Base-by-base conservation (phyloP, 805 yeast species). In the Kluyveromyces starmeri region DNA sequence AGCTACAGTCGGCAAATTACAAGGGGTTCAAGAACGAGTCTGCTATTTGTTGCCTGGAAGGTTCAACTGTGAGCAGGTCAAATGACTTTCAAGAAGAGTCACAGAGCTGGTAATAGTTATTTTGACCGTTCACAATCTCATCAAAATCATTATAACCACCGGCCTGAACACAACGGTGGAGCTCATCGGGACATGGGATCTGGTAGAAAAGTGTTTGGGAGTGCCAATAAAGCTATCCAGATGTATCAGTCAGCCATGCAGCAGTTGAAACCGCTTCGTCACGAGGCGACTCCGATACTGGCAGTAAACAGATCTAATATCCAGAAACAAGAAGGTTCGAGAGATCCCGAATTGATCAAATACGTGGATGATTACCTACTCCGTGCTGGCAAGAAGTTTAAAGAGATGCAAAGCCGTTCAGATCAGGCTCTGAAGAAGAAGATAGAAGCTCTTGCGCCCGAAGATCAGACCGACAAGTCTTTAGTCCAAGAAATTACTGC, bases 321-420 rank as follows among this genome's bases (percentile, higher is more conserved):
- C 9, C 10, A 20, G 10, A 5, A 14, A n/a, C 7, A 14, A 19
- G 19, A 26, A 20, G n/a, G 17, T 10, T n/a, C 16, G 10, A 20
- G 11, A 5, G 25, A 30, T 8, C 16, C 13, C n/a, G 15, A 5
- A 20, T 19, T 30, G 14, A 12, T 21, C 8, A 20, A 30, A 15
- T 15, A 30, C 22, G 13, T 30, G 13, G 33, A 30, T 13, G 26
- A 30, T 12, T 30, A 30, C 22, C 19, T 30, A 12, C n/a, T n/a
- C n/a, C 13, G 12, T 2, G 8, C 22, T 4, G 33, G 20, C 13
- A 11, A 11, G n/a, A 20, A 12, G 18, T 14, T 16, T n/a, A 15
- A 12, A 12, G n/a, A 20, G 25, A 8, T 18, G 14, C n/a, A 19
- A 4, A 21, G 6, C 9, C 7, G 14, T 9, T 30, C 33, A 13